Conservation (phyloP, 108 stramenopile species). For the Nitzschia palea region DNA sequence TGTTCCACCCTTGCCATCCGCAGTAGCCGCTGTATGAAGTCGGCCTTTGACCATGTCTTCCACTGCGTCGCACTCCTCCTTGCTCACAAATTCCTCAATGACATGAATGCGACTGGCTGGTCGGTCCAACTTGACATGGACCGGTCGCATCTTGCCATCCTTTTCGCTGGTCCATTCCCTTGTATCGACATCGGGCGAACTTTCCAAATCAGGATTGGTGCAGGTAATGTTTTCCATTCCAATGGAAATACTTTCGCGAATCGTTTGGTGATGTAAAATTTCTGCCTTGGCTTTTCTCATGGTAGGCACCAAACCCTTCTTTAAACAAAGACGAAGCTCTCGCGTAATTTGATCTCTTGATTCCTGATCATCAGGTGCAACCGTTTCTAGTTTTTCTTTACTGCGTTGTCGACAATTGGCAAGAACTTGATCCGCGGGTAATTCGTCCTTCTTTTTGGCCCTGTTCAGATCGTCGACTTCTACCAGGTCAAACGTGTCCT, state of each 20-base stretch:
- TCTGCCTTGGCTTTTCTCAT: slow-evolving; percentile 52
- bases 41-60: slow-evolving; percentile 47
- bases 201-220: slow-evolving; percentile 44
- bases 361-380: background rate
- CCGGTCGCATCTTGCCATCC: slow-evolving; percentile 32
- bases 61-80: slow-evolving; percentile 79
- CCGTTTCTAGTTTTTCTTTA: background rate
- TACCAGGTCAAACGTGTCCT: background rate
- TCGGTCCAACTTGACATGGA: slow-evolving; percentile 64
- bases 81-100: slow-evolving; percentile 67
- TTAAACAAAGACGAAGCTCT: slow-evolving; percentile 41
- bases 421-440: background rate
- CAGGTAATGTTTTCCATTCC: slow-evolving; percentile 72
- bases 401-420: background rate
- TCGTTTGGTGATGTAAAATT: slow-evolving; percentile 44
- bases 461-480: background rate
- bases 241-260: slow-evolving; percentile 46
- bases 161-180: slow-evolving; percentile 23
- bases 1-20: slow-evolving; percentile 75
- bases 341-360: slow-evolving; percentile 18
- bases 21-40: slow-evolving; percentile 75
- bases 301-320: slow-evolving; percentile 38
- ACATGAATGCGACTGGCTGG: slow-evolving; percentile 71
- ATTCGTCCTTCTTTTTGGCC: background rate
- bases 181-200: slow-evolving; percentile 39